Evolutionary conservation across 441 rosid species (phyloP), one percentile per base, ranked within the genome.

Genomic region (Adansonia rubrostipa): DNA sequence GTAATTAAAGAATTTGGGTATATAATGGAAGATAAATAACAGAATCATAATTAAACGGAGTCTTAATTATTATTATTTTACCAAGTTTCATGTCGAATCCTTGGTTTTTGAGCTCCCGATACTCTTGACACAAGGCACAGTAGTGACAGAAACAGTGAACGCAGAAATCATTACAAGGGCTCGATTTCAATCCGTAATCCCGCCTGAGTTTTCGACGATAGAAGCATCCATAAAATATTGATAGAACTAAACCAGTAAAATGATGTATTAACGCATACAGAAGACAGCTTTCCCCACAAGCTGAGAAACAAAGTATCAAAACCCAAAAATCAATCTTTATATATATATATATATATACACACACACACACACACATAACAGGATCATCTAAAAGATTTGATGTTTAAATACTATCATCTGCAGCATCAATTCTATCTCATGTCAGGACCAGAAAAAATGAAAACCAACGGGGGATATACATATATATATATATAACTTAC

Each of bases 81-180:
- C 56, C 56, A 1, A 13, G 56, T 51, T 51, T 76, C 85, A 89
- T 76, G 80, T 89, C 91, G 19, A 82, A 87, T 47, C 85, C 79
- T 1, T 79, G 79, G 69, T 78, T 79, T 74, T 72, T 73, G 76
- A 90, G 94, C 84, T 90, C 87, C 1, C 89, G 84, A 65, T 90
- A 87, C 85, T 88, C 89, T 79, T 90, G 92, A 64, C 91, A 86
- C 74, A 90, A 80, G 51, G 94, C 85, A 33, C 92, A 88, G 51
- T 75, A 79, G 79, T 88, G 90, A 24, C 92, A 90, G 50, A 84
- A 88, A 79, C 75, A 86, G 45, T 90, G 91, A 10, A 83, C 77
- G 28, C 85, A 77, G 71, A 87, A 88, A 64, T 88, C 92, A 42
- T 77, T 48, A 68, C 85, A 85, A 0, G 83, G 83, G 8, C 83